Evolutionary conservation across 2,329 filamentous ascomycete species (phyloP), one percentile per base, ranked within the genome.

Genomic region (Colletotrichum sp.): DNA sequence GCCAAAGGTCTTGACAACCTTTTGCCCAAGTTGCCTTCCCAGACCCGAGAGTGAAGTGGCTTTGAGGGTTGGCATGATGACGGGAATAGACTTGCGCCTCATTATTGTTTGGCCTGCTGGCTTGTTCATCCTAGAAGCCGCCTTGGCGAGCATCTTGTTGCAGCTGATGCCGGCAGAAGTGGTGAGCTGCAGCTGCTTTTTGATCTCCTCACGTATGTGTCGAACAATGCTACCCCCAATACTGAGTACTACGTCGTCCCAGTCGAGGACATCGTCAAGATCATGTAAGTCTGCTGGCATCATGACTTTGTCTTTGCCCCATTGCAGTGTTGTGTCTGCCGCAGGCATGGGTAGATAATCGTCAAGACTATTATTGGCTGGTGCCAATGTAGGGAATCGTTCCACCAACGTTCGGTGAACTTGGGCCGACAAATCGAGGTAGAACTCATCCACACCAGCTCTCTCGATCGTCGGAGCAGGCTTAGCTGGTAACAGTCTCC

Each of bases 221-320:
- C 58, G 58, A 34, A 61, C 58, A 8, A 61, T 21, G 26, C 8
- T 32, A 12, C 28, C 58, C 28, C 26, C 58, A 3, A 24, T 18
- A 15, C 26, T 61, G 3, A 34, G 58, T 13, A n/a, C 28, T 6
- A 61, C 58, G 4, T 61, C 58, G 28, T 61, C 58, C 58, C 58
- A 61, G 10, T 61, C 58, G n/a, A 61, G 58, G 3, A 61, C 6
- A 0, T 61, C 28, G 13, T n/a, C 15, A n/a, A 2, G 12, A 30
- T 21, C 0, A 3, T 16, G 6, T n/a, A 1, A 0, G 9, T 18
- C 7, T 21, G 6, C 1, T 2, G 28, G 28, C 26, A 32, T 34
- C 28, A 61, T 61, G 26, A 61, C 18, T 16, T 61, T 34, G 2
- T 61, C 58, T 12, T n/a, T 32, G 18, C 26, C 1, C 58, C 58